phyloP scores from a whole-genome alignment of 2,329 filamentous ascomycete genomes.

The Seiridium unicorne region DNA sequence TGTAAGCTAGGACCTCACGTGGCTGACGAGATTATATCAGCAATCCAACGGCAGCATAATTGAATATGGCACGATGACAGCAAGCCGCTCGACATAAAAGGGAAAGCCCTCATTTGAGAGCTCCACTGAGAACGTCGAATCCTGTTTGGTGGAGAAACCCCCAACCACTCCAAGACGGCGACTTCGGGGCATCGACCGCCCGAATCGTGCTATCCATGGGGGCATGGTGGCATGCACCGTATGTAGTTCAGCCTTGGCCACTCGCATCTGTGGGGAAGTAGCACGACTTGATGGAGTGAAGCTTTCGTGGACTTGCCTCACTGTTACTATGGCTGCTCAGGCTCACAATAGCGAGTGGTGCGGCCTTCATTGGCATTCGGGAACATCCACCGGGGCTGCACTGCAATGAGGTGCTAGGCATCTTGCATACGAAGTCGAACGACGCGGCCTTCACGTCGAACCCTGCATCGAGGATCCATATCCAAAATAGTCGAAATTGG shows the following conservation, averaged over 20 bases:
- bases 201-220: neutral
- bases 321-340: neutral
- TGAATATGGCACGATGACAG: neutral
- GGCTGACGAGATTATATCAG: neutral
- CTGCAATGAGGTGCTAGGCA: neutral
- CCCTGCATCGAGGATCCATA: neutral
- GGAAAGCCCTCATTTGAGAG: neutral
- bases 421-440: neutral
- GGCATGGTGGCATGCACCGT: neutral
- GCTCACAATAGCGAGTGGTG: neutral
- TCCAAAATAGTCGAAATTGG: neutral
- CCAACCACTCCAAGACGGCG: neutral
- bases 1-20: conserved; percentile 1
- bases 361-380: neutral
- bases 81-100: neutral
- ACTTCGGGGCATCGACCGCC: conserved; percentile 6
- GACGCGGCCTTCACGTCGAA: neutral
- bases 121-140: conserved; percentile 1
- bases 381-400: neutral
- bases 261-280: neutral
- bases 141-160: conserved; percentile 11
- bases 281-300: neutral
- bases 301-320: neutral
- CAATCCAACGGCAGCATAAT: neutral
- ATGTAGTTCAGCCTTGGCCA: neutral